phyloP scores from a whole-genome alignment of 2,329 filamentous ascomycete species.

The Atkinsonella hypoxylon region DNA sequence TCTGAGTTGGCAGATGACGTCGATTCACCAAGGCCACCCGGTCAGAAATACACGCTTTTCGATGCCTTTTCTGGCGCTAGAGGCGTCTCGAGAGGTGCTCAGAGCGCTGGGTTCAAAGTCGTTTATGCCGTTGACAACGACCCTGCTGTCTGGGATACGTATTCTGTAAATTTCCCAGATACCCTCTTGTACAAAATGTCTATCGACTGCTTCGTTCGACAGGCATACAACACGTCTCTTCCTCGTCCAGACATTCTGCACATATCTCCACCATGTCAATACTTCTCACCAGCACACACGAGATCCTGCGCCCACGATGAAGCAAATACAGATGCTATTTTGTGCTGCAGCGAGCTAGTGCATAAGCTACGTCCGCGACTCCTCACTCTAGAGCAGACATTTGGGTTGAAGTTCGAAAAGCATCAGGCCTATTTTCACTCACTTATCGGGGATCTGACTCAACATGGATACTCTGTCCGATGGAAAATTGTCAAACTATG shows the following conservation, averaged over 20 bases:
- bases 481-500: slow-evolving; percentile 50
- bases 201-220: slow-evolving; percentile 36
- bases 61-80: slow-evolving; percentile 67
- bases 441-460: slow-evolving; percentile 52
- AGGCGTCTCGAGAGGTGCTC: slow-evolving; percentile 55
- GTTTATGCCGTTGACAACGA: slow-evolving; percentile 54
- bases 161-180: slow-evolving; percentile 44
- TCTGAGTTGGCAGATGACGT: background rate
- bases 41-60: slow-evolving; percentile 50
- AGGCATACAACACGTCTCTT: slow-evolving; percentile 11
- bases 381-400: slow-evolving; percentile 70
- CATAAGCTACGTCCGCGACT: slow-evolving; percentile 49
- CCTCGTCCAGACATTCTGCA: slow-evolving; percentile 57
- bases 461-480: slow-evolving; percentile 54
- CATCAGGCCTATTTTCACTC: slow-evolving; percentile 45
- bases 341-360: slow-evolving; percentile 43
- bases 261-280: slow-evolving; percentile 66
- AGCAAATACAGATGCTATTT: slow-evolving; percentile 50
- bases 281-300: slow-evolving; percentile 63
- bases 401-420: slow-evolving; percentile 45
- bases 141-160: slow-evolving; percentile 42
- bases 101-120: slow-evolving; percentile 42
- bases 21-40: slow-evolving; percentile 3
- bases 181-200: slow-evolving; percentile 35
- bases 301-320: slow-evolving; percentile 56